A percentile compares a stretch with the other conserved stretches of the same genome.
Evolutionary conservation across 345 rosid species (phyloP).

Genomic region (Anacardium occidentale): DNA sequence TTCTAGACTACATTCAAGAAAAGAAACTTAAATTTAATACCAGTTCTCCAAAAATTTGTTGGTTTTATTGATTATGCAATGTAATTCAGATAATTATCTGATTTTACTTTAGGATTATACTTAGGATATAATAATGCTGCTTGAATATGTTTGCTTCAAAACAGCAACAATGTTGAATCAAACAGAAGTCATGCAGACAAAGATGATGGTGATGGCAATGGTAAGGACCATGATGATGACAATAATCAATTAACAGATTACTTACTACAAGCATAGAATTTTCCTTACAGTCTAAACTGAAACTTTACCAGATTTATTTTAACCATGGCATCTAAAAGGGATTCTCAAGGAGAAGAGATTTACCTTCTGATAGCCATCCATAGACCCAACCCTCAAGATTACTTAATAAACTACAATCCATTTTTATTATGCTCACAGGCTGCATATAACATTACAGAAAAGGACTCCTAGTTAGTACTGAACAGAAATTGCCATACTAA

Average conservation of each 20-base stretch:
- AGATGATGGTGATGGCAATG: too few species aligned
- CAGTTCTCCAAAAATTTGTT: neutral
- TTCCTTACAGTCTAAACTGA: neutral
- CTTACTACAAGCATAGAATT: neutral
- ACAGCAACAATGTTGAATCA: neutral
- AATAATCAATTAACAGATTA: too few species aligned
- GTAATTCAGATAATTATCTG: too few species aligned
- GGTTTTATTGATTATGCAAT: neutral
- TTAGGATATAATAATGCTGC: neutral
- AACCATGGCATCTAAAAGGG: neutral
- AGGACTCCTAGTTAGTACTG: neutral
- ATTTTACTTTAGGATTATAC: neutral
- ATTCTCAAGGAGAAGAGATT: neutral
- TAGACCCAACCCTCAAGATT: neutral
- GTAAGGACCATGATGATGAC: too few species aligned
- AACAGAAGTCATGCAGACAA: too few species aligned
- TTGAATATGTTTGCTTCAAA: neutral
- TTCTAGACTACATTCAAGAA: neutral
- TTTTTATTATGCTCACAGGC: neutral
- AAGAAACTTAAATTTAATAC: too few species aligned
- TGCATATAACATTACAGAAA: neutral
- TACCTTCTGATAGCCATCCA: neutral
- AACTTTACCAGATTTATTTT: too few species aligned
- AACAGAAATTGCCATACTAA: too few species aligned
- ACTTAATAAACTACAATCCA: neutral